Conservation (phyloP, 2,329 filamentous ascomycete species). For the Nothomitra cinnamomea region DNA sequence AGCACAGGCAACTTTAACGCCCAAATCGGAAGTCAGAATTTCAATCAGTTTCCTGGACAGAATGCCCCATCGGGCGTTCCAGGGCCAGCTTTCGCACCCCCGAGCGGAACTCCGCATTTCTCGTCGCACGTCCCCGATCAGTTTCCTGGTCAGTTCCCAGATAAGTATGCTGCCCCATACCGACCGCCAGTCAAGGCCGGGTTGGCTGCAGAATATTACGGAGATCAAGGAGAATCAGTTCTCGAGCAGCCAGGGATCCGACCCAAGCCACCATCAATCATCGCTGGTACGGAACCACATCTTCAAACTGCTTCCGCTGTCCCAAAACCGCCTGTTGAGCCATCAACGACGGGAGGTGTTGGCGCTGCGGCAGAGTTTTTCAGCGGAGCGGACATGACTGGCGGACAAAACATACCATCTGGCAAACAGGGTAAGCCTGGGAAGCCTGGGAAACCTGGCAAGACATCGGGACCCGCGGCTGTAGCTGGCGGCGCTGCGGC, state of each 20-base stretch:
- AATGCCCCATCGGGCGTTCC: slow-evolving; percentile 15
- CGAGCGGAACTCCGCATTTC: slow-evolving; percentile 16
- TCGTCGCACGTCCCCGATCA: slow-evolving; percentile 36
- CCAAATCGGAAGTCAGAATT: not conserved
- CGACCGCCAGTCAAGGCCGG: slow-evolving; percentile 27
- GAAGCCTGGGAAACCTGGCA: slow-evolving; percentile 9
- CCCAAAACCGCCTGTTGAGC: slow-evolving; percentile 38
- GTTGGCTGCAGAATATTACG: slow-evolving; percentile 43
- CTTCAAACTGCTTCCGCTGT: slow-evolving; percentile 34
- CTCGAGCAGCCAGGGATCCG: slow-evolving; percentile 41
- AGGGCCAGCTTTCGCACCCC: slow-evolving; percentile 5
- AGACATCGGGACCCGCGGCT: slow-evolving; percentile 18
- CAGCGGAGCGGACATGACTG: slow-evolving; percentile 13
- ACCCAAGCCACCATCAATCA: slow-evolving; percentile 32
- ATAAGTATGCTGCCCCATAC: slow-evolving; percentile 27
- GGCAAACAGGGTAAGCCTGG: slow-evolving; percentile 17
- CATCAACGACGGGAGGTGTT: slow-evolving; percentile 30
- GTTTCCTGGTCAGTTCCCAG: slow-evolving; percentile 40
- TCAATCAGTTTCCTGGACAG: slow-evolving; percentile 5
- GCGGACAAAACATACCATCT: slow-evolving; percentile 11
- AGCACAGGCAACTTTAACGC: slow-evolving; percentile 1
- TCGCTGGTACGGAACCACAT: slow-evolving; percentile 38
- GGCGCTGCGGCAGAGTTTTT: slow-evolving; percentile 44
- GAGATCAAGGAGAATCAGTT: slow-evolving; percentile 44
- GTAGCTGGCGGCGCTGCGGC: slow-evolving; percentile 35